A percentile compares a stretch with the other conserved stretches of the same genome.
Evolutionary conservation across 169 alveolate genomes (phyloP).

Genomic region (Plasmodium fragile): DNA sequence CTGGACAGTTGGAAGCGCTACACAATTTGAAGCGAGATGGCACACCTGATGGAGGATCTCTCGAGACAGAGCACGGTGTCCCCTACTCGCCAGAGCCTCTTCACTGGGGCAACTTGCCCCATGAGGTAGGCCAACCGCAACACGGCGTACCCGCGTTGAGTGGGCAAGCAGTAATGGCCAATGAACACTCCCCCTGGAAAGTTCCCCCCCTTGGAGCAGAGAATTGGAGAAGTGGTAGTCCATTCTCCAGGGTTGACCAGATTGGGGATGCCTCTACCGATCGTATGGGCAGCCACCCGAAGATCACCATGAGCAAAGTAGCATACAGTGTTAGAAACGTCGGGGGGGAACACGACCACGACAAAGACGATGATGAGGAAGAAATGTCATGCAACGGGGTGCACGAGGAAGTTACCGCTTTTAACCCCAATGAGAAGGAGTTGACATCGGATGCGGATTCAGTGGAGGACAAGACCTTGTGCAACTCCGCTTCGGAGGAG

Average conservation of each 20-base stretch:
- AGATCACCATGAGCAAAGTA: background rate
- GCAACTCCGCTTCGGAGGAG: background rate
- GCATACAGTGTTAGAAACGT: background rate
- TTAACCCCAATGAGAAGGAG: background rate
- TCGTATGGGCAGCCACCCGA: background rate
- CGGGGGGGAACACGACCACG: background rate
- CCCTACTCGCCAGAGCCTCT: background rate
- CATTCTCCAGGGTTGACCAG: background rate
- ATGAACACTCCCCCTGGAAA: background rate
- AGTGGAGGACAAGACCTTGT: background rate
- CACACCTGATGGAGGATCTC: background rate
- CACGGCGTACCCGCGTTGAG: background rate
- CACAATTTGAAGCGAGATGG: background rate
- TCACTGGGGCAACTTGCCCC: background rate
- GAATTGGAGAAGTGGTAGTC: background rate
- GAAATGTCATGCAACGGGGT: background rate
- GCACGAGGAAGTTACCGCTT: background rate
- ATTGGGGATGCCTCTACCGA: background rate
- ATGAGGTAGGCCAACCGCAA: background rate
- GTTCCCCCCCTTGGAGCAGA: background rate
- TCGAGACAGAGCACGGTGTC: background rate
- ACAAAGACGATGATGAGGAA: background rate
- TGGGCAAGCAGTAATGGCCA: background rate
- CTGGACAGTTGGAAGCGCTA: background rate
- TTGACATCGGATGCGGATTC: background rate